These are phyloP conservation scores for Cocos nucifera DNA, from an alignment of 176 grass and related monocot genomes.

Conservation along the genomic window DNA sequence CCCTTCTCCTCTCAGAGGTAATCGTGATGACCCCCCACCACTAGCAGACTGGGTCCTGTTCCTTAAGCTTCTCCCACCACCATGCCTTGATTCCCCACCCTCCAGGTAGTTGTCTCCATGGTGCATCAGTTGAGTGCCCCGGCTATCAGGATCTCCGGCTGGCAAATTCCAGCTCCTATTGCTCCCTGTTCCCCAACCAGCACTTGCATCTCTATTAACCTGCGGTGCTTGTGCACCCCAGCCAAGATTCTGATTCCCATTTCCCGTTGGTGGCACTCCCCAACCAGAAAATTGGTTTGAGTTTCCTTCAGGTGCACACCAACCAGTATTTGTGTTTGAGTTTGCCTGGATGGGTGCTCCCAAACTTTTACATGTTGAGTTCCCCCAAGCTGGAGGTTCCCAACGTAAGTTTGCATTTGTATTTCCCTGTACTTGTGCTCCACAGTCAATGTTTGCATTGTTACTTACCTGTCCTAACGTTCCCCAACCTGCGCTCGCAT, in stretches of 20 bases:
- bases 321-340: slow-evolving; percentile 27
- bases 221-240: slow-evolving; percentile 23
- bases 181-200: slow-evolving; percentile 44
- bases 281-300: slow-evolving; percentile 1
- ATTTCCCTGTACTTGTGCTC: slow-evolving; percentile 7
- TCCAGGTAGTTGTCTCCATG: slow-evolving; percentile 24
- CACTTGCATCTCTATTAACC: slow-evolving; percentile 21
- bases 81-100: slow-evolving; percentile 17
- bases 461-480: neutral
- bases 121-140: slow-evolving; percentile 31
- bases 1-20: slow-evolving; percentile 35
- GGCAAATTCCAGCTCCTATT: slow-evolving; percentile 43
- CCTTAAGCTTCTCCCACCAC: slow-evolving; percentile 28
- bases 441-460: neutral
- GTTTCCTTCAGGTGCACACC: slow-evolving; percentile 14
- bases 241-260: neutral
- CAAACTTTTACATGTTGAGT: slow-evolving; percentile 11
- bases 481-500: neutral
- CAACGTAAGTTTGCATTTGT: slow-evolving; percentile 18
- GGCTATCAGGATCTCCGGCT: slow-evolving; percentile 28
- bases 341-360: slow-evolving; percentile 13
- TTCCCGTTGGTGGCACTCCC: slow-evolving; percentile 3
- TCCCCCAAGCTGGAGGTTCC: slow-evolving; percentile 24
- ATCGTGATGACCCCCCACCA: slow-evolving; percentile 33
- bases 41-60: slow-evolving; percentile 38